These are phyloP conservation scores for Xerocomellus amylosporus DNA, from an alignment of 768 basidiomycete genomes.

Conservation along the genomic window DNA sequence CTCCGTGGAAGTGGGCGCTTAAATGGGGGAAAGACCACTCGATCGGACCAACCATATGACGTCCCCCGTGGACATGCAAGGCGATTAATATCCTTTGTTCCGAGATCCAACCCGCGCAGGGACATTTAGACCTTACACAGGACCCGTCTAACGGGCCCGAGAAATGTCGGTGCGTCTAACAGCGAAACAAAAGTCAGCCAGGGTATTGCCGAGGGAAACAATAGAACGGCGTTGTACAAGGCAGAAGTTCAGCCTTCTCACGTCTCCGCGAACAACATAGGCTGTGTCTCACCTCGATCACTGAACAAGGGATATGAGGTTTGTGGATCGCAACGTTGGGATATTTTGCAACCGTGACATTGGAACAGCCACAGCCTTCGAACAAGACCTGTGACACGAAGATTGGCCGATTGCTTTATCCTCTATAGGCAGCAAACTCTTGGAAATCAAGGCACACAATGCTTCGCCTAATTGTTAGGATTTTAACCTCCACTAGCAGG, in stretches of 20 bases:
- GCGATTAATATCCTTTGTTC: constrained; percentile 24
- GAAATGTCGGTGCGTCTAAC: constrained; percentile 3
- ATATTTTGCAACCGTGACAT: too few species aligned
- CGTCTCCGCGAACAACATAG: constrained; percentile 17
- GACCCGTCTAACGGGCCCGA: constrained; percentile 9
- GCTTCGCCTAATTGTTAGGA: background rate
- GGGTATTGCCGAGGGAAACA: constrained; percentile 18
- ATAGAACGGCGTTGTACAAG: constrained; percentile 15
- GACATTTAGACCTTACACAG: constrained; percentile 3
- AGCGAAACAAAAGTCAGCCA: constrained; percentile 24
- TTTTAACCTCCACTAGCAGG: background rate
- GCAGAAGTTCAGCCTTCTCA: constrained; percentile 2
- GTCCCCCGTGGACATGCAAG: constrained; percentile 9
- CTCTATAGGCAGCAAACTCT: background rate
- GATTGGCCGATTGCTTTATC: background rate
- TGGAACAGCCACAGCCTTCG: constrained; percentile 18
- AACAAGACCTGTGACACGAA: constrained; percentile 8
- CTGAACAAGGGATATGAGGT: constrained; percentile 13
- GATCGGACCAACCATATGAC: constrained; percentile 9
- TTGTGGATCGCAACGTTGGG: background rate
- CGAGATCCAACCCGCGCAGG: background rate
- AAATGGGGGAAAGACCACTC: constrained; percentile 13
- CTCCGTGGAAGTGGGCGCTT: constrained; percentile 10
- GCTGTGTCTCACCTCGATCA: constrained; percentile 35
- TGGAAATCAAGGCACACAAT: constrained; percentile 4